Percentiles rank a stretch among this genome's conserved stretches.
Evolutionary conservation across 1,284 basidiomycete species (phyloP).

Genomic region (Ceratobasidium sp.): DNA sequence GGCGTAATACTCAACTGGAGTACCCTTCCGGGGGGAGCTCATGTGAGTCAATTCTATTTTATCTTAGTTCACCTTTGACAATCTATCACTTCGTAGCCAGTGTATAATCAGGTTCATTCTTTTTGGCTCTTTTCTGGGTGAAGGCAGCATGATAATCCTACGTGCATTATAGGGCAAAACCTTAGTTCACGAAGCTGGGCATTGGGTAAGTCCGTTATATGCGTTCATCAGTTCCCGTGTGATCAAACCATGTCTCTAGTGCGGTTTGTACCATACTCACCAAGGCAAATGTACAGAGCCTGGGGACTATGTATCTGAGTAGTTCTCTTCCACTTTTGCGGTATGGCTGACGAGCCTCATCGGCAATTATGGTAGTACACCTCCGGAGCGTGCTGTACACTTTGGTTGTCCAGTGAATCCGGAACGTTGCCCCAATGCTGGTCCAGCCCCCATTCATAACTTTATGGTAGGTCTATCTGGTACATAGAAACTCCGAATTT

Average conservation of each 20-base stretch:
- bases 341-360: not conserved
- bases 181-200: not conserved
- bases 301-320: not conserved
- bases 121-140: not conserved
- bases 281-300: not conserved
- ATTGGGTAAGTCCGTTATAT: not conserved
- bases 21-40: not conserved
- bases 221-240: too few species aligned
- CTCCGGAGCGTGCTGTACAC: not conserved
- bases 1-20: slow-evolving; percentile 13
- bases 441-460: slow-evolving; percentile 5
- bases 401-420: not conserved
- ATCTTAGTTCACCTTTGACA: not conserved
- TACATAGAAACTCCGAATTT: not conserved
- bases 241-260: not conserved
- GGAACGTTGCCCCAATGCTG: not conserved
- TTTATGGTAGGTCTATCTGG: not conserved
- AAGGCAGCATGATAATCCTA: not conserved
- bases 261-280: not conserved
- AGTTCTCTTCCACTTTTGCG: too few species aligned
- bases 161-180: not conserved
- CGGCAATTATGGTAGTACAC: not conserved
- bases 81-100: too few species aligned
- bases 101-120: too few species aligned
- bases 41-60: not conserved